Evolutionary conservation across 2,329 filamentous ascomycete genomes (phyloP), one percentile per base, ranked within the genome.

Genomic region (Aspergillus puulaauensis): DNA sequence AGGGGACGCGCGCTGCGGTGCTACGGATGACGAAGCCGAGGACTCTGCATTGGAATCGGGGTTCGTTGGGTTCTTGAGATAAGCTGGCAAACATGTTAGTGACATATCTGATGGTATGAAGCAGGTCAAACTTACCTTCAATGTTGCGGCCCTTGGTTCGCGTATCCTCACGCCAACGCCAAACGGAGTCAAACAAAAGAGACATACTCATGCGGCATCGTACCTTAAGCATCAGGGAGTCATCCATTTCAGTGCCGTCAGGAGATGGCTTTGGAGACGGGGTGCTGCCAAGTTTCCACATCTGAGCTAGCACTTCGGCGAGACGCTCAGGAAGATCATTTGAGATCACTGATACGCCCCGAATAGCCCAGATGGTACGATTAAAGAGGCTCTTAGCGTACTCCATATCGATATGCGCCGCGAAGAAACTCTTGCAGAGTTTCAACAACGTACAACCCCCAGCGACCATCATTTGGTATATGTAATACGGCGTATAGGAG

Each of bases 31-130:
- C 35, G 86, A 86, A 56, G 86, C 83, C 62, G 87, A 89, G 54
- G 87, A 90, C 73, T 90, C 87, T 70, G 86, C 86, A 68, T 86
- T 85, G 53, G 89, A 91, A 73, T 95, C 90, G 44, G 90, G 90
- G 70, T 93, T 89, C 57, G 92, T 96, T 44, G 91, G 90, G 69
- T 95, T 91, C 71, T 93, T 92, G 60, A 92, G 84, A 64, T 90
- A 91, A 76, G 80, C 79, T 79, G 52, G 27, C 14, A 58, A 37
- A 52, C 6, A 23, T 15, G 21, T 58, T 68, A 66, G 59, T 54
- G 57, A 23, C 52, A 49, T 21, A 37, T 15, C 17, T 24, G 12
- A 24, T 11, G 15, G n/a, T 14, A 43, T 17, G 15, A 12, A n/a
- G 46, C 35, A 5, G 35, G 15, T 19, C 2, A n/a, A 45, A 77